Conservation (phyloP, 192 early-diverging fungal species). For the Spizellomyces sp. region DNA sequence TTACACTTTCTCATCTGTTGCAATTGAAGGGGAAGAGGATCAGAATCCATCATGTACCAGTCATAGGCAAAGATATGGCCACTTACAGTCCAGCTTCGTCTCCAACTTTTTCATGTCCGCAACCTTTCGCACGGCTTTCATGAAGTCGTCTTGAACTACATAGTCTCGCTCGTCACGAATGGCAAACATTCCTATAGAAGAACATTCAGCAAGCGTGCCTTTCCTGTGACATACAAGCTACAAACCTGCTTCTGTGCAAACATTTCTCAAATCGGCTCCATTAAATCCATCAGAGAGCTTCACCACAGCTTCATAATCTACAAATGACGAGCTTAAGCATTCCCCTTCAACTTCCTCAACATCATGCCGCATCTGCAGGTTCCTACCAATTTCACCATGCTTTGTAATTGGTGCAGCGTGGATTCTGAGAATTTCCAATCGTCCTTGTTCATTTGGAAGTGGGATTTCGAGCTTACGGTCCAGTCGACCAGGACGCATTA, state of each 20-base stretch:
- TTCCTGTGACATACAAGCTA: background rate
- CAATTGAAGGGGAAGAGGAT: too few relatives aligned
- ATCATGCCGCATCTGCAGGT: background rate
- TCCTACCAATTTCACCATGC: constrained; percentile 89
- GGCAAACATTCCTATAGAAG: constrained; percentile 80
- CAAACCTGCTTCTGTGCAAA: constrained; percentile 94
- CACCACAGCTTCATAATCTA: constrained; percentile 97
- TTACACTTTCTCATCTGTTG: too few relatives aligned
- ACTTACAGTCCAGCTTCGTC: constrained; percentile 53
- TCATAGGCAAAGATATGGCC: background rate
- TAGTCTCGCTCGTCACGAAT: constrained; percentile 99
- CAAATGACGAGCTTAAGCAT: constrained; percentile 15
- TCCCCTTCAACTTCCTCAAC: too few relatives aligned
- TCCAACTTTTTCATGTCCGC: constrained; percentile 91
- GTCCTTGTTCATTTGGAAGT: constrained; percentile 96
- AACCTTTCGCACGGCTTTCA: constrained; percentile 99
- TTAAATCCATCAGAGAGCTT: constrained; percentile 99
- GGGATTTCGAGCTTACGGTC: constrained; percentile 99
- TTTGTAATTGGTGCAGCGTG: constrained; percentile 92
- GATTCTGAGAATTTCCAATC: constrained; percentile 97
- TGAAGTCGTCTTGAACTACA: constrained; percentile 98
- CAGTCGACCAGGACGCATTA: constrained; percentile 92
- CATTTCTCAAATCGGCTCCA: constrained; percentile 97
- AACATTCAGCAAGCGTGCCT: background rate
- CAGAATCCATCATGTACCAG: too few relatives aligned